A percentile compares a stretch with the other conserved stretches of the same genome.
Conservation (phyloP, 139 green algal genomes). For the Pleodorina starrii region DNA sequence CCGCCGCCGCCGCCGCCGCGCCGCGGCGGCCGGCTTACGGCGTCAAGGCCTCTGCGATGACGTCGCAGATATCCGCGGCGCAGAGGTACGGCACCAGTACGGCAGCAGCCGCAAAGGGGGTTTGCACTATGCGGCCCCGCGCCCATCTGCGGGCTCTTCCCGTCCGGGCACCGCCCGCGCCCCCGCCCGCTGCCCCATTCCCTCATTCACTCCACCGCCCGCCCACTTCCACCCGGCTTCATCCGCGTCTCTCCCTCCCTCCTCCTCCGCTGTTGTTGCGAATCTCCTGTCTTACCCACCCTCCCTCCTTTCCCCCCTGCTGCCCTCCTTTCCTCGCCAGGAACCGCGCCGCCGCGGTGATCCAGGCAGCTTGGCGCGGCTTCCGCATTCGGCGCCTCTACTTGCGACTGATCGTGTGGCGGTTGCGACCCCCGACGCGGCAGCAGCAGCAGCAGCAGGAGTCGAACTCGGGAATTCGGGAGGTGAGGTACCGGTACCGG, state of each 20-base stretch:
- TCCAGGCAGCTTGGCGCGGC: slow-evolving; percentile 41
- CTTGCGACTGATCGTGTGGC: slow-evolving; percentile 27
- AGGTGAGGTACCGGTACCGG: not conserved
- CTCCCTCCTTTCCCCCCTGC: not conserved
- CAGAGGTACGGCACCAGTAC: not conserved
- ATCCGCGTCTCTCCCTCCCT: not conserved
- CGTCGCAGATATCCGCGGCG: not conserved
- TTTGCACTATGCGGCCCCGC: not conserved
- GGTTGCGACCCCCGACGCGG: not conserved
- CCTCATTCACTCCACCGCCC: not conserved
- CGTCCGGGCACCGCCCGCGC: not conserved
- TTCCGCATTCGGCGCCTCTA: slow-evolving; percentile 44
- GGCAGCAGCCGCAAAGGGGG: not conserved
- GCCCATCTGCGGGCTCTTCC: not conserved
- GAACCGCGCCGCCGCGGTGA: not conserved
- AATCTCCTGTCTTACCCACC: not conserved
- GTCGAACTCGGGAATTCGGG: not conserved
- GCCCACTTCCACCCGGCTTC: not conserved
- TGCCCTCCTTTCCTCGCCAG: not conserved
- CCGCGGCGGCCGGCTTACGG: not conserved
- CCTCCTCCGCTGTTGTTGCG: not conserved
- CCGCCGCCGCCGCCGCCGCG: not conserved
- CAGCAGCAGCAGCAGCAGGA: not conserved
- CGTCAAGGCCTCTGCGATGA: slow-evolving; percentile 22
- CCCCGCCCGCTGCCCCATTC: too few species aligned